Percentiles rank a stretch among this genome's conserved stretches.
Evolutionary conservation across 176 grass and related monocot genomes (phyloP).

Genomic region (Luzula sylvatica): DNA sequence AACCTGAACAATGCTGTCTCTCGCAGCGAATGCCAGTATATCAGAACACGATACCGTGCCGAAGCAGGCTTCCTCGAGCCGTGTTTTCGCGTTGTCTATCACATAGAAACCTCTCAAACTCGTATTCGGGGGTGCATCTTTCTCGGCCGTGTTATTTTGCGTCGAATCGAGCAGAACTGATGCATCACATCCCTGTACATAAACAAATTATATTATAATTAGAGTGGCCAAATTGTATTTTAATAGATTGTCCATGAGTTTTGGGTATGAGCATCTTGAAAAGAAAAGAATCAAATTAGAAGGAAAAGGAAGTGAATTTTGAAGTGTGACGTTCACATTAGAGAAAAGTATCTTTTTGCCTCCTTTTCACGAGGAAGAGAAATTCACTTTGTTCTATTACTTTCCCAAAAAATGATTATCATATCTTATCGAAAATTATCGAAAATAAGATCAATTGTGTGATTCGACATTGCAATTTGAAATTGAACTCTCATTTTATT

Average conservation of each 20-base stretch:
- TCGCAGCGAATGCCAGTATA: conserved; percentile 85
- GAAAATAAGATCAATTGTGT: too few relatives aligned
- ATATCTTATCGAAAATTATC: too few relatives aligned
- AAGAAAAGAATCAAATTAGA: too few relatives aligned
- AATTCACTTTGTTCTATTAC: too few relatives aligned
- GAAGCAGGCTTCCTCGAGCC: conserved; percentile 53
- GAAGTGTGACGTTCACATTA: too few relatives aligned
- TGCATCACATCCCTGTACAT: conserved; percentile 53
- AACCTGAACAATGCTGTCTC: conserved; percentile 66
- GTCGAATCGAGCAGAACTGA: conserved; percentile 85
- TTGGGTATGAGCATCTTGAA: neutral
- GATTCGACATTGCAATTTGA: too few relatives aligned
- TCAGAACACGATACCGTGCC: conserved; percentile 78
- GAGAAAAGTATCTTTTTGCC: too few relatives aligned
- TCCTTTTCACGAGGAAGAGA: too few relatives aligned
- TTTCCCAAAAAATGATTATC: too few relatives aligned
- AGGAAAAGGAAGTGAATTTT: too few relatives aligned
- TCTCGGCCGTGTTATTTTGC: conserved; percentile 57
- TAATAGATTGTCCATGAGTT: neutral
- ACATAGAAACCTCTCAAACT: conserved; percentile 81
- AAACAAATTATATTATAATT: neutral
- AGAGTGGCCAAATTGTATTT: neutral
- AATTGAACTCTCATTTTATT: too few relatives aligned
- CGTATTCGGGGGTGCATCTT: conserved; percentile 59
- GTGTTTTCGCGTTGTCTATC: conserved; percentile 49